Evolutionary conservation across 1,139 yeast species (phyloP), one percentile per base, ranked within the genome.

Genomic region (Debaryomyces sp.): DNA sequence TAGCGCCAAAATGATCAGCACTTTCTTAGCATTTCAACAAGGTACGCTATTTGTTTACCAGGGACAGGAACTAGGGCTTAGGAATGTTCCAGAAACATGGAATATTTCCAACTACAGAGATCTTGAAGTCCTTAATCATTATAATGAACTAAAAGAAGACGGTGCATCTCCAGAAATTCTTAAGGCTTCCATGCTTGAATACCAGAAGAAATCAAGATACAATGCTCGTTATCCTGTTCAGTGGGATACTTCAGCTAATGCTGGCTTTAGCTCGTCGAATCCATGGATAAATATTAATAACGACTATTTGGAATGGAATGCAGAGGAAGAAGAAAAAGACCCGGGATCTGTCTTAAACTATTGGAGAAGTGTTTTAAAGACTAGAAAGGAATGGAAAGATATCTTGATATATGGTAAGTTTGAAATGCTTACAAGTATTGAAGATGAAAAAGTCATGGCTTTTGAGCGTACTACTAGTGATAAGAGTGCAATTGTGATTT

Each of bases 51-150:
- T 72, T 62, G 63, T 81, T 40, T 81, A 81, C 61, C 85, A 81
- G 61, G 86, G 86, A 46, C 86, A 82, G 60, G 87, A 82, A 59
- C 69, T 82, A 50, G 86, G 82, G 40, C 78, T 77, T 80, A 71
- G 73, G 43, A 81, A 82, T 56, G 62, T 78, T 34, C 75, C 77
- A 34, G 6, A 15, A 15, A 32, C 42, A 15, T 55, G 62, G 45
- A 59, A 63, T 33, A 78, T 84, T 84, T 68, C 72, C 21, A 66
- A 80, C 44, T 69, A 65, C 21, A 82, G 80, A 54, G 81, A 80
- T 61, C 66, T 68, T 55, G 86, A 82, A 58, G 71, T 81, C 51
- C 75, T 76, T 54, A 32, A 32, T 21, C 67, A 80, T 39, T 62
- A 70, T 56, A 76, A 75, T 61, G 75, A 73, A 59, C 75, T 68